phyloP scores from a whole-genome alignment of 192 early-diverging fungal genomes.

The Dispira parvispora region DNA sequence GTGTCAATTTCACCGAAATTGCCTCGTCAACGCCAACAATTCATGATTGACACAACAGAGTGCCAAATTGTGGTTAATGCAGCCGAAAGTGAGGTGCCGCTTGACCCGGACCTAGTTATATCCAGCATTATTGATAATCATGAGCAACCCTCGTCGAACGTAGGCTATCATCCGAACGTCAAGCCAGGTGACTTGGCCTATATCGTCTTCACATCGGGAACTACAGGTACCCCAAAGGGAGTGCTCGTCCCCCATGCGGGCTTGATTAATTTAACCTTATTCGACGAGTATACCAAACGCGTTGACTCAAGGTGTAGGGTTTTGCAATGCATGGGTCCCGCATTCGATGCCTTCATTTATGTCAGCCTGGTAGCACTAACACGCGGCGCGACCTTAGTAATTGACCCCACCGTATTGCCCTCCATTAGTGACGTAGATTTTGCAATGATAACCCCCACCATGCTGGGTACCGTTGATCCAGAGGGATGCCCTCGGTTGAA shows the following conservation, averaged over 20 bases:
- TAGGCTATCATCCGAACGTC: too few species aligned
- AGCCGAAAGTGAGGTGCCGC: too few species aligned
- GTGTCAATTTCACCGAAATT: neutral
- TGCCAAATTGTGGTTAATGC: neutral
- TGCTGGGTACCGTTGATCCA: neutral
- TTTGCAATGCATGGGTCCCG: neutral
- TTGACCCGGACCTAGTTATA: too few species aligned
- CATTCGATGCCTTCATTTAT: neutral
- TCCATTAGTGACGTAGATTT: neutral
- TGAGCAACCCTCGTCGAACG: too few species aligned
- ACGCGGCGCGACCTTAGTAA: neutral
- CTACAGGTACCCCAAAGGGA: conserved; percentile 20
- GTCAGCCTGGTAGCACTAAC: neutral
- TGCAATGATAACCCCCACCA: neutral
- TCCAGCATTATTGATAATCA: too few species aligned
- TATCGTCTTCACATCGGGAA: conserved; percentile 16
- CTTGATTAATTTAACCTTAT: neutral
- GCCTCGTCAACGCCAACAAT: neutral
- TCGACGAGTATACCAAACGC: too few species aligned
- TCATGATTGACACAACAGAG: neutral
- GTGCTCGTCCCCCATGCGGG: conserved; percentile 11
- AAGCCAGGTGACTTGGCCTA: neutral
- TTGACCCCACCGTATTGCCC: neutral
- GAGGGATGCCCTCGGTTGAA: neutral
- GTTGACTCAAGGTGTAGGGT: neutral